Base-by-base conservation (phyloP, 805 yeast species). In the Tetrapisispora iriomotensis region DNA sequence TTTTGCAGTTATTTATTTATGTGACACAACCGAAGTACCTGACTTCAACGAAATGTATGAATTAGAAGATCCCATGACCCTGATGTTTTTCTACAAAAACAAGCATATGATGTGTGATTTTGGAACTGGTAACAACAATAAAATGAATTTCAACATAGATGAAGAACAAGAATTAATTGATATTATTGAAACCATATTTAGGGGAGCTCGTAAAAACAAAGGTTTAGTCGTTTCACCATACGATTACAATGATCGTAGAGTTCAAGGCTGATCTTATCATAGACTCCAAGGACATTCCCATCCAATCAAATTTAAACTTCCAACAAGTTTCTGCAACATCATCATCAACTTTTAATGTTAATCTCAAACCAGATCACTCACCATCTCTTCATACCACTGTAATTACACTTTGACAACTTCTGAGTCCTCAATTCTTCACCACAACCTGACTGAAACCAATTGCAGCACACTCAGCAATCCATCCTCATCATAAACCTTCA, bases 101-200 rank as follows among this genome's bases (percentile, higher is more conserved):
- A 82, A 86, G 58, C 97, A 90, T 60, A 88, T 90, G 94, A 78
- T 92, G 94, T 85, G 96, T 62, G 98, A 92, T 66, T 87, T 88
- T 60, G 98, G 98, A 2, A 92, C 97, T 0, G 98, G 98, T 24
- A 87, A 92, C 57, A 92, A 92, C 62, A 92, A 92, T 67, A 90
- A 92, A 67, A 66, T 92, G 66, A 87, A 86, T 54, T 90, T 90
- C 61, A 70, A 76, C 10, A 58, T 82, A 18, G 78, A 75, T 30
- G 84, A 84, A 56, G 79, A 81, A 44, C 96, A 90, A 58, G 96
- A 87, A 49, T 62, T 92, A 68, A 82, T 92, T 17, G 97, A 90
- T 59, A 82, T 92, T 23, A 64, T 92, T 9, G 98, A 92, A 54
- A 80, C 88, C 0, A 76, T 90, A 1, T 92, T 82, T 60, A 63